Evolutionary conservation across 2,329 filamentous ascomycete genomes (phyloP).

Genomic region (Alternaria ventricosa): DNA sequence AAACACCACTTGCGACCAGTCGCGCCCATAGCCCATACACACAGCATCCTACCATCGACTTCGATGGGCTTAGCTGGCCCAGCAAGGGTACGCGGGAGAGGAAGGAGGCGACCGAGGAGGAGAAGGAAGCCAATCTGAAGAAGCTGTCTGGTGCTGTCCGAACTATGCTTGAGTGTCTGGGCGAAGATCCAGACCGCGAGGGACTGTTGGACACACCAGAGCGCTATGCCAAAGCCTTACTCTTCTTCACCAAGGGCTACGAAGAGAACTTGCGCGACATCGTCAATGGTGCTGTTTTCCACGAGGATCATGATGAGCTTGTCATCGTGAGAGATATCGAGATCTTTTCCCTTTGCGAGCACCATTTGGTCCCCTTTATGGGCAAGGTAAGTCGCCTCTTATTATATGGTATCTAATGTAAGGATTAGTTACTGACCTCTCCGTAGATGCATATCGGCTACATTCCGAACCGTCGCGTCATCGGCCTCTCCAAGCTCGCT

Average conservation of each 20-base stretch:
- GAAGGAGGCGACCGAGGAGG: conserved; percentile 63
- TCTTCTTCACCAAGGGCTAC: conserved; percentile 96
- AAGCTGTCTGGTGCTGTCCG: conserved; percentile 69
- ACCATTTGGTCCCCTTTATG: conserved; percentile 94
- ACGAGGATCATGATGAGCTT: conserved; percentile 95
- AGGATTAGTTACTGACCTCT: conserved; percentile 11
- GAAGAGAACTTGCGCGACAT: conserved; percentile 92
- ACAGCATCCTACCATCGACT: conserved; percentile 59
- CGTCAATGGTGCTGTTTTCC: conserved; percentile 92
- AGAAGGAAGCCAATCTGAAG: conserved; percentile 63
- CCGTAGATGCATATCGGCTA: conserved; percentile 96
- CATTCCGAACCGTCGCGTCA: conserved; percentile 88
- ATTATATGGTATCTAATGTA: no score
- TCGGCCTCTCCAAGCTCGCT: conserved; percentile 93
- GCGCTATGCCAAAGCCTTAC: conserved; percentile 92
- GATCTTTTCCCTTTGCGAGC: conserved; percentile 92
- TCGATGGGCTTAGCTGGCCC: conserved; percentile 63
- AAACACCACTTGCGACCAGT: conserved; percentile 61
- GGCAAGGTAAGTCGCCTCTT: conserved; percentile 86
- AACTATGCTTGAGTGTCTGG: conserved; percentile 70
- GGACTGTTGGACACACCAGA: conserved; percentile 73
- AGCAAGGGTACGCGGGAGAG: conserved; percentile 68
- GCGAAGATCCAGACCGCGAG: conserved; percentile 70
- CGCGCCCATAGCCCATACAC: conserved; percentile 59
- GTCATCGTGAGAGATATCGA: conserved; percentile 99